Evolutionary conservation across 1,284 basidiomycete species (phyloP), one percentile per base, ranked within the genome.

Genomic region (Fomitopsis betulina): DNA sequence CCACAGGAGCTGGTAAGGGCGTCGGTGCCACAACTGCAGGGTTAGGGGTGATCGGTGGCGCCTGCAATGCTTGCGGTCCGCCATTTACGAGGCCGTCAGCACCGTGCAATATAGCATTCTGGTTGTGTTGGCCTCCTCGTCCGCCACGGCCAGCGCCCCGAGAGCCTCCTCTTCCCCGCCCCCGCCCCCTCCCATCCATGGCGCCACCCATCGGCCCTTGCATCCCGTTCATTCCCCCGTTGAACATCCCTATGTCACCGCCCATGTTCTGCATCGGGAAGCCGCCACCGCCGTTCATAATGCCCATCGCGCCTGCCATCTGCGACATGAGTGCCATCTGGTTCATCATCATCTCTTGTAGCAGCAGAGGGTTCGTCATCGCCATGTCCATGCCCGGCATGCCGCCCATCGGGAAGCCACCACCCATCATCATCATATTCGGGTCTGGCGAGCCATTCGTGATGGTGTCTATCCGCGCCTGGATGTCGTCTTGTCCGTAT

Each of bases 311-410:
- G 27, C 84, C 79, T 25, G 87, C 86, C 81, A 91, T 87, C 71
- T 91, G 90, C 37, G 87, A 84, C 89, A 92, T 91, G 64, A 92
- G 77, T 45, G 89, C 87, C 88, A 92, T 91, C 69, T 91, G 88
- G 71, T 81, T 89, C 84, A 90, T 86, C 84, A 92, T 86, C 79
- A 92, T 86, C 72, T 92, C 90, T 72, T 92, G 89, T 59, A 91
- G 68, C 75, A 89, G 75, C 63, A 91, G 65, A 45, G 87, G 86
- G 65, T 87, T 90, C 51, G 80, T 73, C 79, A 83, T 82, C 37
- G 63, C 65, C 79, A 88, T 85, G 60, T 86, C 85, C 82, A 88
- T 86, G 6, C 78, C 79, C 49, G 74, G 75, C 73, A 84, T 80
- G 45, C 74, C 78, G 35, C 70, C 77, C 72, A 71, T 70, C 55